phyloP scores from a whole-genome alignment of 2,329 filamentous ascomycete genomes.

The Tetracladium maxilliforme region DNA sequence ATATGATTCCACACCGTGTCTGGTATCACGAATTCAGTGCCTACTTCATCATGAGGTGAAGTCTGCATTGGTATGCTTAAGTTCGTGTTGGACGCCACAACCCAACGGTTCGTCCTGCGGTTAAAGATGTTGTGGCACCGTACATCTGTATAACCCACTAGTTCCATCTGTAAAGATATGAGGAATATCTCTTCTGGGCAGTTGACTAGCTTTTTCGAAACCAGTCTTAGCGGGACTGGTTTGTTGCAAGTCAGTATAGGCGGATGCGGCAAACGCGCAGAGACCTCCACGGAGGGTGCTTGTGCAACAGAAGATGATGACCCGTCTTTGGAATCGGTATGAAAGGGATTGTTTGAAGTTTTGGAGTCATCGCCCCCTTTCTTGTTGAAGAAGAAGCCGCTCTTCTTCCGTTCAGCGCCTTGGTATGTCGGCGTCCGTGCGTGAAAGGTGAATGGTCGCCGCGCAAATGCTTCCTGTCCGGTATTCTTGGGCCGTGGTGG shows the following conservation, averaged over 20 bases:
- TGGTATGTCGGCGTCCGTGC: too few species aligned
- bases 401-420: slow-evolving; percentile 40
- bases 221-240: slow-evolving; percentile 63
- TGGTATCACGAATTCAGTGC: slow-evolving; percentile 57
- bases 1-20: slow-evolving; percentile 56
- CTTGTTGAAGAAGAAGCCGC: slow-evolving; percentile 47
- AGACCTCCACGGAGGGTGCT: slow-evolving; percentile 60
- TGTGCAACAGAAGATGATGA: too few species aligned
- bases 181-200: slow-evolving; percentile 59
- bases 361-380: slow-evolving; percentile 8
- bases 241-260: slow-evolving; percentile 82
- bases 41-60: slow-evolving; percentile 36
- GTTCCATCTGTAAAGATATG: slow-evolving; percentile 64
- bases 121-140: slow-evolving; percentile 62
- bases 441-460: slow-evolving; percentile 48
- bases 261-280: slow-evolving; percentile 72
- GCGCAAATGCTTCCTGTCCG: slow-evolving; percentile 70
- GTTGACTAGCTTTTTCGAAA: slow-evolving; percentile 62
- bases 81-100: slow-evolving; percentile 57
- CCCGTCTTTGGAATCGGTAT: too few species aligned
- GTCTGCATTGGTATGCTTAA: slow-evolving; percentile 57
- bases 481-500: slow-evolving; percentile 56
- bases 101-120: slow-evolving; percentile 59
- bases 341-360: slow-evolving; percentile 8
- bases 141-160: slow-evolving; percentile 68